phyloP scores from a whole-genome alignment of 108 stramenopile species.

The Parietichytrium sp. region DNA sequence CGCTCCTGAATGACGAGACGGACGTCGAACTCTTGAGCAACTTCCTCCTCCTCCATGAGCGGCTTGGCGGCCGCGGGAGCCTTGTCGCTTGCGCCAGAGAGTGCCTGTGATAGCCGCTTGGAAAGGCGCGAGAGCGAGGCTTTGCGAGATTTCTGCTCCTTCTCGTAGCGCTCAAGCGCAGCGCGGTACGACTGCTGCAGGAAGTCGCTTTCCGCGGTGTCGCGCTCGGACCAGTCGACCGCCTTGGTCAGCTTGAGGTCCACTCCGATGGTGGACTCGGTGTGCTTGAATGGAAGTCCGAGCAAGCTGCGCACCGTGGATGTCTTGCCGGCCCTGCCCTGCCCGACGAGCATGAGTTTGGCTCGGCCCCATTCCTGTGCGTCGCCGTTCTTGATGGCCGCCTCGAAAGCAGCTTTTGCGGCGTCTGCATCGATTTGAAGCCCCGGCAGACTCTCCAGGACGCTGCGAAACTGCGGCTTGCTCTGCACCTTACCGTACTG shows the following conservation, averaged over 20 bases:
- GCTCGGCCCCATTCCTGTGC: conserved; percentile 20
- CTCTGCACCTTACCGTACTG: too few relatives aligned
- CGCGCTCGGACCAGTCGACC: neutral
- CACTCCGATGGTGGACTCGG: conserved; percentile 9
- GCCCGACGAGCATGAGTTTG: conserved; percentile 33
- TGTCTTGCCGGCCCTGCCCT: conserved; percentile 18
- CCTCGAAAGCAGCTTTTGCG: conserved; percentile 24
- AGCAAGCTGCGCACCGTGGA: conserved; percentile 21
- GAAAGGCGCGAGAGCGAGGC: neutral
- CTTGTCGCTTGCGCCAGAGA: neutral
- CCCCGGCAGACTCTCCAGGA: too few relatives aligned
- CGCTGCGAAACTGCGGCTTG: too few relatives aligned
- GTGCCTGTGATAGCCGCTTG: neutral
- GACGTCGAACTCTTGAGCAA: neutral
- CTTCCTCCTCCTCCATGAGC: conserved; percentile 6
- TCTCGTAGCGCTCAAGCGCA: neutral
- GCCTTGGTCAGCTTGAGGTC: conserved; percentile 37
- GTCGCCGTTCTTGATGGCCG: neutral
- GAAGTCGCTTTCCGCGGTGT: conserved; percentile 15
- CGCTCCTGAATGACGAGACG: neutral
- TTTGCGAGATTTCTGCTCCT: neutral
- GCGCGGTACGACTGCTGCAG: neutral
- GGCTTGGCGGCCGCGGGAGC: neutral
- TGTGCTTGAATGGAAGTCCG: neutral
- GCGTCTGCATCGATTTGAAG: too few relatives aligned